A percentile compares a stretch with the other conserved stretches of the same genome.
Conservation (phyloP, 805 yeast species). For the Saccharomycopsis javanensis region DNA sequence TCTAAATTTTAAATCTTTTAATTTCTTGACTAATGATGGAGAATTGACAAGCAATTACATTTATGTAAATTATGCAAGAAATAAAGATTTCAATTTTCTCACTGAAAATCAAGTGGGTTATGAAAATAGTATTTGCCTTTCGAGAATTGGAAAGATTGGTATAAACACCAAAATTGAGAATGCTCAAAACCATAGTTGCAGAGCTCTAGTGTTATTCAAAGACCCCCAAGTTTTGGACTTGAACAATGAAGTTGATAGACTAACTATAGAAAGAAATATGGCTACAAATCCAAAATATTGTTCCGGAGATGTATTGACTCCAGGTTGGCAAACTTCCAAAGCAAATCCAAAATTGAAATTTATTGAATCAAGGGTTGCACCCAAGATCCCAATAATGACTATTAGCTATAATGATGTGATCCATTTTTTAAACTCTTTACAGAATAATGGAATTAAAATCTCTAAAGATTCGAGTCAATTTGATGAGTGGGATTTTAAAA, state of each 20-base stretch:
- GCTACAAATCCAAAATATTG: conserved; percentile 50
- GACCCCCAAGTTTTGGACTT: conserved; percentile 26
- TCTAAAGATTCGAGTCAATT: conserved; percentile 8
- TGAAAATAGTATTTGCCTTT: conserved; percentile 44
- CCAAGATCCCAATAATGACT: conserved; percentile 70
- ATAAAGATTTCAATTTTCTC: conserved; percentile 41
- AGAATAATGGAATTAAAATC: conserved; percentile 31
- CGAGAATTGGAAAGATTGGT: conserved; percentile 47
- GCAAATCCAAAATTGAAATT: conserved; percentile 33
- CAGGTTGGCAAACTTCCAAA: conserved; percentile 56
- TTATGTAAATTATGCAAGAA: conserved; percentile 60
- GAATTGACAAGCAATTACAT: conserved; percentile 43
- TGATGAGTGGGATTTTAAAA: conserved; percentile 28
- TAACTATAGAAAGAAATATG: conserved; percentile 30
- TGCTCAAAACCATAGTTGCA: conserved; percentile 50
- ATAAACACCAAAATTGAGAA: conserved; percentile 41
- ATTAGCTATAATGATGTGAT: conserved; percentile 64
- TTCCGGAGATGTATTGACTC: conserved; percentile 73
- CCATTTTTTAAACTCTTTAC: conserved; percentile 30
- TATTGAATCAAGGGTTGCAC: conserved; percentile 42
- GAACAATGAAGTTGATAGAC: conserved; percentile 24
- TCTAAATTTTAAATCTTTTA: conserved; percentile 39
- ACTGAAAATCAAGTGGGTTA: conserved; percentile 30
- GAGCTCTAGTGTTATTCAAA: conserved; percentile 60
- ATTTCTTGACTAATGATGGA: conserved; percentile 59